Percentiles rank a stretch among this genome's conserved stretches.
phyloP scores from a whole-genome alignment of 148 eudicot genomes.

The Diospyros lotus region DNA sequence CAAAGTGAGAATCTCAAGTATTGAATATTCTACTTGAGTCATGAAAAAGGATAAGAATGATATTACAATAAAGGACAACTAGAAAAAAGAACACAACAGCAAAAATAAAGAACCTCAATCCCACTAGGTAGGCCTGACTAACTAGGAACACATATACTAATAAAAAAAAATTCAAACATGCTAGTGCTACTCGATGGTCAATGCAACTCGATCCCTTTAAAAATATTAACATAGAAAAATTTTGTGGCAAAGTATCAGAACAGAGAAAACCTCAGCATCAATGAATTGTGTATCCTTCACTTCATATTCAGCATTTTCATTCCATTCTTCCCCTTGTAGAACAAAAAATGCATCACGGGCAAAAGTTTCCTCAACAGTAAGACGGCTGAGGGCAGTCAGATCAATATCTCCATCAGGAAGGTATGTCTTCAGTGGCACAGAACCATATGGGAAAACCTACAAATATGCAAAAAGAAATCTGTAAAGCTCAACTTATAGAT shows the following conservation, averaged over 20 bases:
- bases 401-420: conserved; percentile 71
- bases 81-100: no score
- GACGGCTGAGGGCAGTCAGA: conserved; percentile 41
- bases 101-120: no score
- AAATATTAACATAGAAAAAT: background rate
- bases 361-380: conserved; percentile 33
- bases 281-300: conserved; percentile 56
- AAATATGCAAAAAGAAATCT: conserved; percentile 6
- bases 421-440: conserved; percentile 64
- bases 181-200: no score
- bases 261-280: conserved; percentile 52
- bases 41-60: background rate
- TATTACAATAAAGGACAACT: background rate
- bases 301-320: conserved; percentile 44
- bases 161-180: no score
- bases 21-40: background rate
- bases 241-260: conserved; percentile 1
- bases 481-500: background rate
- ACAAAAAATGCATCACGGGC: conserved; percentile 40
- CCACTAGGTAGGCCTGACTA: no score
- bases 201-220: no score
- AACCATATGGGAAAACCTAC: conserved; percentile 58
- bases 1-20: background rate
- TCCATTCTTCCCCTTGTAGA: conserved; percentile 36
- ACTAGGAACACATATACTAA: no score